These are phyloP conservation scores for Phallus indusiatus DNA, from an alignment of 768 basidiomycete genomes.

Conservation along the genomic window DNA sequence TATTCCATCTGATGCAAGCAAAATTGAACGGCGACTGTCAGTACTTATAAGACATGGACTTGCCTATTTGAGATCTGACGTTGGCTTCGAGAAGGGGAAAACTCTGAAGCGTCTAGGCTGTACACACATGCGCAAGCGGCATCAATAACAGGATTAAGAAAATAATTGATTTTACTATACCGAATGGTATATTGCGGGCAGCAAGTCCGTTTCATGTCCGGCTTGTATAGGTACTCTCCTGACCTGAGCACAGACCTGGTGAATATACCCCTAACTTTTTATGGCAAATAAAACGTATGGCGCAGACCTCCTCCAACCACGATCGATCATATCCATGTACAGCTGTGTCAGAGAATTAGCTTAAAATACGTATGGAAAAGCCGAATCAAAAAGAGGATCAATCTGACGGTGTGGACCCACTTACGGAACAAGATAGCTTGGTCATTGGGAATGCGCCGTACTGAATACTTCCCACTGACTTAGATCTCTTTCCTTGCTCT, in stretches of 20 bases:
- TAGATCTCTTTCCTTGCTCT: slow-evolving; percentile 1
- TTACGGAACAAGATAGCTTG: neutral
- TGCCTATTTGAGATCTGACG: slow-evolving; percentile 67
- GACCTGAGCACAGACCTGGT: slow-evolving; percentile 26
- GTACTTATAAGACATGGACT: slow-evolving; percentile 4
- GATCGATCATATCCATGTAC: slow-evolving; percentile 77
- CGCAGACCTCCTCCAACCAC: slow-evolving; percentile 66
- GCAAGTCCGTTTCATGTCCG: slow-evolving; percentile 71
- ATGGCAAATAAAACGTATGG: neutral
- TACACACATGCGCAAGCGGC: slow-evolving; percentile 17
- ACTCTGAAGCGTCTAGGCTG: slow-evolving; percentile 58
- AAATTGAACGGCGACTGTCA: neutral
- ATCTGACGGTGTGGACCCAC: too few species aligned
- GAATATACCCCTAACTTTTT: neutral
- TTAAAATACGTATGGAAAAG: too few species aligned
- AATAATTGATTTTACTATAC: slow-evolving; percentile 29
- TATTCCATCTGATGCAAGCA: slow-evolving; percentile 55
- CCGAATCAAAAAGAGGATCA: neutral
- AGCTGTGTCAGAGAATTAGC: slow-evolving; percentile 31
- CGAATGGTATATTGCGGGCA: slow-evolving; percentile 95
- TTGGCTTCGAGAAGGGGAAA: slow-evolving; percentile 65
- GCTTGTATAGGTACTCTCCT: slow-evolving; percentile 81
- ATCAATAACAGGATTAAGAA: neutral
- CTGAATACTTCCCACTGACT: neutral
- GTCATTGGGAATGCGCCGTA: slow-evolving; percentile 3